phyloP scores from a whole-genome alignment of 2,329 filamentous ascomycete genomes.

The Cucurbitaria berberidis region DNA sequence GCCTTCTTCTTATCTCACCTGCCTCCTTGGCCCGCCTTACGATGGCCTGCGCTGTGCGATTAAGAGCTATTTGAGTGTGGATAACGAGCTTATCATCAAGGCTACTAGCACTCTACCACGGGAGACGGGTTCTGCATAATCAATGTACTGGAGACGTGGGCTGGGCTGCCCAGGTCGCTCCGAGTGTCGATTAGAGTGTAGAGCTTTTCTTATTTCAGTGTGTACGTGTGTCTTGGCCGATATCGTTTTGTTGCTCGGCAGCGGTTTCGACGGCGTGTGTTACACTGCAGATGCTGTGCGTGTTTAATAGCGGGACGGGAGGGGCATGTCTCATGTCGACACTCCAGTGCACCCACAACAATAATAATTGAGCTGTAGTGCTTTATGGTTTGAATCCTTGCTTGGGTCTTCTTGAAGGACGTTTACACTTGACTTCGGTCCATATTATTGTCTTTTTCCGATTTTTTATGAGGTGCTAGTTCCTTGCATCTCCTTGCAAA shows the following conservation, averaged over 20 bases:
- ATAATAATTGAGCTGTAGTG: neutral
- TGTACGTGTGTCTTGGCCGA: slow-evolving; percentile 3
- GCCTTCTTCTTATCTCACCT: slow-evolving; percentile 21
- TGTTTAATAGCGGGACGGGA: slow-evolving; percentile 3
- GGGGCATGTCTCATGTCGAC: slow-evolving; percentile 6
- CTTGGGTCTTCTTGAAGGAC: too few species aligned
- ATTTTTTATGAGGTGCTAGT: too few species aligned
- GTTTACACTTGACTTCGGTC: too few species aligned
- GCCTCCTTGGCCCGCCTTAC: slow-evolving; percentile 16
- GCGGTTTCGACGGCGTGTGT: slow-evolving; percentile 1
- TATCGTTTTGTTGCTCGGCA: neutral
- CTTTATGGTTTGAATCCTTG: neutral
- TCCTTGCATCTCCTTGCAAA: too few species aligned
- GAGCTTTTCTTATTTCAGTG: neutral
- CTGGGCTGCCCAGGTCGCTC: too few species aligned
- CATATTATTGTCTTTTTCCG: too few species aligned
- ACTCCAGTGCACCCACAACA: slow-evolving; percentile 1
- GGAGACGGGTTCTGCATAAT: too few species aligned
- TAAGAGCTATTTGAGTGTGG: slow-evolving; percentile 15
- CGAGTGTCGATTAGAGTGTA: too few species aligned
- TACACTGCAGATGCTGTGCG: slow-evolving; percentile 18
- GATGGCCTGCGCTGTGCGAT: slow-evolving; percentile 25
- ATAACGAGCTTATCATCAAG: slow-evolving; percentile 6
- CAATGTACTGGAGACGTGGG: too few species aligned
- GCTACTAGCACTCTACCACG: neutral